Base-by-base conservation (phyloP, 768 basidiomycete species). In the Collybia nuda region DNA sequence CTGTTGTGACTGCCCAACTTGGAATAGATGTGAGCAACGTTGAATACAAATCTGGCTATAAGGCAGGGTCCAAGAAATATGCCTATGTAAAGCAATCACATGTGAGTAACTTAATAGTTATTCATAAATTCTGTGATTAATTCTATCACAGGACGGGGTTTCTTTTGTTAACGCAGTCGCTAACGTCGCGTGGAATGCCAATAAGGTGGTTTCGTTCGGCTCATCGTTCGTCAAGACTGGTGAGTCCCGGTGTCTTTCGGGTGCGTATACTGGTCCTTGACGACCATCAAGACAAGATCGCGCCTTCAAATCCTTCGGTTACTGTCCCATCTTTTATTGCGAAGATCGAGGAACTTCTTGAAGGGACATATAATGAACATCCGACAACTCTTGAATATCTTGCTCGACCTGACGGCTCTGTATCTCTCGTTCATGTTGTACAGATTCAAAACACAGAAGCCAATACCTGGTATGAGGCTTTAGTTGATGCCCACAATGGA, bases 391-490 rank as follows among this genome's bases (percentile, higher is more conserved):
- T 70, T 44, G 77, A 78, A 60, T 80, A 70, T 57, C 64, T 76
- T 38, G 71, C 66, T 24, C 67, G 66, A 55, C 62, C 70, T n/a
- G 73, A 75, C 57, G 69, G 69, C 22, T 62, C 64, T 14, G 62
- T 67, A 24, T 69, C 62, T 23, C 71, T 80, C 24, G 68, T 74
- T 17, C 73, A 78, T 53, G 70, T 72, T 39, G 50, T 74, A 37
- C 71, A 74, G 47, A 61, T 71, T 26, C 62, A 66, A 56, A 68
- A 70, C 56, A 51, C 58, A 6, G 52, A 61, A 8, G 61, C 63
- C 5, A 64, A 77, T 47, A 69, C 74, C 17, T 84, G 78, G 78
- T 74, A 72, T 55, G 80, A 85, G 65, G 82, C 80, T 2, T 80
- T 77, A 55, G 74, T 84, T 53, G 80, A 82, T 53, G 81, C 78